These are phyloP conservation scores for Pythium oligandrum DNA, from an alignment of 352 stramenopile genomes.

Conservation along the genomic window DNA sequence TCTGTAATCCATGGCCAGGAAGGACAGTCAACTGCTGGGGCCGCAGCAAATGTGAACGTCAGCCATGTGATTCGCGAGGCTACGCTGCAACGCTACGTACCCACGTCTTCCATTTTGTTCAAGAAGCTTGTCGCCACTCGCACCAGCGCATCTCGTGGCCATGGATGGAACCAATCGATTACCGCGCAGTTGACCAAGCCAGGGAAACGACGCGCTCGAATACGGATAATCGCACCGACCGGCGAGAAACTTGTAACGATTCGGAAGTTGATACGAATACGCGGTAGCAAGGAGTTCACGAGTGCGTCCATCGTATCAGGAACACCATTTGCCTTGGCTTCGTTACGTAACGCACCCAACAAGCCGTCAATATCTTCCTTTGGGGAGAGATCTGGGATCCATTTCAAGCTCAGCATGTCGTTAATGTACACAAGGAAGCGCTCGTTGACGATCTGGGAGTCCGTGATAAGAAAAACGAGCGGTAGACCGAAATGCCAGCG, in stretches of 20 bases:
- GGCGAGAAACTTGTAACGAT: slow-evolving; percentile 97
- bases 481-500: slow-evolving; percentile 91
- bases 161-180: slow-evolving; percentile 99
- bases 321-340: slow-evolving; percentile 94
- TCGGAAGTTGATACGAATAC: slow-evolving; percentile 94
- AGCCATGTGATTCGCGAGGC: slow-evolving; percentile 95
- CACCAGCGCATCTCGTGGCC: slow-evolving; percentile 94
- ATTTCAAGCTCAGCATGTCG: slow-evolving; percentile 90
- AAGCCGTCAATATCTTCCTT: slow-evolving; percentile 96
- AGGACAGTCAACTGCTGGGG: slow-evolving; percentile 94
- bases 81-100: slow-evolving; percentile 77
- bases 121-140: slow-evolving; percentile 94
- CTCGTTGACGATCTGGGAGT: slow-evolving; percentile 98
- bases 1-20: slow-evolving; percentile 95
- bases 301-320: slow-evolving; percentile 92
- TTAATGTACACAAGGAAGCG: slow-evolving; percentile 99
- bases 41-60: slow-evolving; percentile 95
- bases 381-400: slow-evolving; percentile 96
- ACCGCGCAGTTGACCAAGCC: slow-evolving; percentile 96
- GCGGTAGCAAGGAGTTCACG: slow-evolving; percentile 94
- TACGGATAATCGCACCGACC: slow-evolving; percentile 94
- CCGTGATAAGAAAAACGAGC: slow-evolving; percentile 97
- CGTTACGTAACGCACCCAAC: slow-evolving; percentile 86
- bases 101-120: slow-evolving; percentile 93
- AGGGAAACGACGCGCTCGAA: slow-evolving; percentile 94